phyloP scores from a whole-genome alignment of 2,329 filamentous ascomycete species.

The Colletotrichum brevisporum region DNA sequence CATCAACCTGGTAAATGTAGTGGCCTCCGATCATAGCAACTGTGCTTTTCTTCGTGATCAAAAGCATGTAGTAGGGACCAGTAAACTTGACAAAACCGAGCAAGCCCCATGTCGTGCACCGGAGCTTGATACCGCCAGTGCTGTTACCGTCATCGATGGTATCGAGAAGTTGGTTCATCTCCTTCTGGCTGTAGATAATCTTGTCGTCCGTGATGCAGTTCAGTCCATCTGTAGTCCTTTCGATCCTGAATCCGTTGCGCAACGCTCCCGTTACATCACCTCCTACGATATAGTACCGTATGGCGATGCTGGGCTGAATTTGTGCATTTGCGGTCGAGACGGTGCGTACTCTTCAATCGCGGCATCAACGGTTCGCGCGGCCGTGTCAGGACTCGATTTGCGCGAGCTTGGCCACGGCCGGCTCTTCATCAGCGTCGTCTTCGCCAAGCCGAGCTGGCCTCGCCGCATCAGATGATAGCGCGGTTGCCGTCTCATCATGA shows the following conservation, averaged over 20 bases:
- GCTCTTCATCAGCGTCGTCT: slow-evolving; percentile 72
- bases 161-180: slow-evolving; percentile 94
- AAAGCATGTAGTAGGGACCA: slow-evolving; percentile 94
- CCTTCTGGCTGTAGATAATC: slow-evolving; percentile 90
- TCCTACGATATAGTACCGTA: slow-evolving; percentile 93
- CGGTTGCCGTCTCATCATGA: slow-evolving; percentile 51
- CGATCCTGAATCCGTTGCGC: slow-evolving; percentile 94
- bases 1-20: slow-evolving; percentile 95
- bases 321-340: slow-evolving; percentile 82
- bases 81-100: slow-evolving; percentile 97
- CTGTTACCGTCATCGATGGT: slow-evolving; percentile 96
- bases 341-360: slow-evolving; percentile 52
- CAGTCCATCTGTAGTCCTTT: slow-evolving; percentile 84
- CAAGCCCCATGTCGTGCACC: slow-evolving; percentile 92
- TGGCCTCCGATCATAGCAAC: slow-evolving; percentile 97
- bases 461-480: slow-evolving; percentile 44
- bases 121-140: slow-evolving; percentile 89
- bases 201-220: slow-evolving; percentile 94
- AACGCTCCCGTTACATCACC: slow-evolving; percentile 89
- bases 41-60: slow-evolving; percentile 96
- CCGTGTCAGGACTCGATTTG: slow-evolving; percentile 65
- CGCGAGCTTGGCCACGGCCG: slow-evolving; percentile 70
- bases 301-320: slow-evolving; percentile 95
- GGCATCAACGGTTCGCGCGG: slow-evolving; percentile 48
- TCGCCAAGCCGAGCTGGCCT: slow-evolving; percentile 47